These are phyloP conservation scores for Triticum aestivum DNA, from an alignment of 176 grass and related monocot species.

Conservation along the genomic window DNA sequence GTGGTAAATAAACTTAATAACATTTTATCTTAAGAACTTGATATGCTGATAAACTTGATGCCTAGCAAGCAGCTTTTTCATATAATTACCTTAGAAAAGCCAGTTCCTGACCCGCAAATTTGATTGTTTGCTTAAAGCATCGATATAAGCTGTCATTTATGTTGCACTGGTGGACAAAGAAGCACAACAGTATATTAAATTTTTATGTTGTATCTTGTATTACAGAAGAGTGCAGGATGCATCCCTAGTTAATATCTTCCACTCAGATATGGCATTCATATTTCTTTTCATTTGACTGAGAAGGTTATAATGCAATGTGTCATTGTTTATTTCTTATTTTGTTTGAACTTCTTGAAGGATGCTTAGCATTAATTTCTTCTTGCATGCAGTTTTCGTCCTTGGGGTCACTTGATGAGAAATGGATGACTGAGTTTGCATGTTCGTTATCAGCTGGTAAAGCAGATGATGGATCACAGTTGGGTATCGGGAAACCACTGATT, in stretches of 20 bases:
- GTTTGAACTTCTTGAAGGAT: slow-evolving; percentile 3
- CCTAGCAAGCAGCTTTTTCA: neutral
- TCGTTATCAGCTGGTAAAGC: slow-evolving; percentile 78
- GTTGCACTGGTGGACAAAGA: slow-evolving; percentile 11
- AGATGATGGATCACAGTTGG: slow-evolving; percentile 64
- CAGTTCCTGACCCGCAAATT: neutral
- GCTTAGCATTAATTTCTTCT: slow-evolving; percentile 14
- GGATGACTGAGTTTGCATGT: slow-evolving; percentile 73
- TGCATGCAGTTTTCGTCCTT: slow-evolving; percentile 83
- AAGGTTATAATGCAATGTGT: neutral
- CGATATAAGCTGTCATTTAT: neutral
- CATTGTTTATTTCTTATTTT: neutral
- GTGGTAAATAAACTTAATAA: slow-evolving; percentile 16
- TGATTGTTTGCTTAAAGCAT: neutral
- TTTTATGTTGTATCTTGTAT: neutral
- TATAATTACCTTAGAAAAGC: neutral
- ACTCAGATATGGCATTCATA: neutral
- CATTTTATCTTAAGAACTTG: neutral
- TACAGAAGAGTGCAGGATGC: neutral
- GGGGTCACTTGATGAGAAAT: slow-evolving; percentile 96
- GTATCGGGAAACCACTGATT: slow-evolving; percentile 77
- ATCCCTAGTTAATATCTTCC: neutral
- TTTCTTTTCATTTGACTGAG: neutral
- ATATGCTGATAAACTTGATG: slow-evolving; percentile 4
- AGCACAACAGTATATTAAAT: neutral